phyloP scores from a whole-genome alignment of 2,329 filamentous ascomycete species.

The Hymenoscyphus occultus region DNA sequence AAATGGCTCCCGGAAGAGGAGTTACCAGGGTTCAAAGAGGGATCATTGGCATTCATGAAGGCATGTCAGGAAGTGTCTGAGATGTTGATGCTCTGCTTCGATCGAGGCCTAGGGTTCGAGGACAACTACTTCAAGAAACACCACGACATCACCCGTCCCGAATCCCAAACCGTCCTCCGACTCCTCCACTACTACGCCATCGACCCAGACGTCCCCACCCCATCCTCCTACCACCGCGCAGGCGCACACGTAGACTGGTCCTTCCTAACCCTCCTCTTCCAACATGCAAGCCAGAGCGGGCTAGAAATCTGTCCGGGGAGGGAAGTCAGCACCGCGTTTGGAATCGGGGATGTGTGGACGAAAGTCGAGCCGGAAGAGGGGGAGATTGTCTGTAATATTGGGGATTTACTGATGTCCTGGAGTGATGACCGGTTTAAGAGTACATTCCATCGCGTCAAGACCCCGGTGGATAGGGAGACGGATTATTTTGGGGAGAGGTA shows the following conservation, averaged over 20 bases:
- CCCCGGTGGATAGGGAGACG: constrained; percentile 50
- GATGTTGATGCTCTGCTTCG: constrained; percentile 54
- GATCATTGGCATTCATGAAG: constrained; percentile 37
- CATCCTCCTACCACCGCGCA: constrained; percentile 53
- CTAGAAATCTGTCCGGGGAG: constrained; percentile 64
- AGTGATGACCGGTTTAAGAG: constrained; percentile 66
- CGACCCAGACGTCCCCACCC: constrained; percentile 35
- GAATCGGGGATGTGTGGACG: constrained; percentile 59
- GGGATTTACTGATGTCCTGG: constrained; percentile 65
- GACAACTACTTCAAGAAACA: constrained; percentile 53
- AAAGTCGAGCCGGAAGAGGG: constrained; percentile 54
- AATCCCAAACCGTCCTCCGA: constrained; percentile 52
- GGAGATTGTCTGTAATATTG: constrained; percentile 63
- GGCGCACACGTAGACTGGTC: constrained; percentile 65
- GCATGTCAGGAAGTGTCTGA: constrained; percentile 45
- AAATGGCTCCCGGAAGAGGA: constrained; percentile 36
- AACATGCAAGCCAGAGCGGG: constrained; percentile 56
- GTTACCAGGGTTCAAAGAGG: constrained; percentile 48
- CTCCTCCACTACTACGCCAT: constrained; percentile 57
- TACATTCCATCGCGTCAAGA: constrained; percentile 63
- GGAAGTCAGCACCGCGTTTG: constrained; percentile 58
- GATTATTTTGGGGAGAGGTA: constrained; percentile 59
- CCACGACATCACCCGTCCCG: constrained; percentile 47
- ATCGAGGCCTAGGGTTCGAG: constrained; percentile 50
- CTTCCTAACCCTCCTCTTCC: constrained; percentile 61